Base-by-base conservation (phyloP, 2,329 filamentous ascomycete species). In the Drechslerella coelobrocha region DNA sequence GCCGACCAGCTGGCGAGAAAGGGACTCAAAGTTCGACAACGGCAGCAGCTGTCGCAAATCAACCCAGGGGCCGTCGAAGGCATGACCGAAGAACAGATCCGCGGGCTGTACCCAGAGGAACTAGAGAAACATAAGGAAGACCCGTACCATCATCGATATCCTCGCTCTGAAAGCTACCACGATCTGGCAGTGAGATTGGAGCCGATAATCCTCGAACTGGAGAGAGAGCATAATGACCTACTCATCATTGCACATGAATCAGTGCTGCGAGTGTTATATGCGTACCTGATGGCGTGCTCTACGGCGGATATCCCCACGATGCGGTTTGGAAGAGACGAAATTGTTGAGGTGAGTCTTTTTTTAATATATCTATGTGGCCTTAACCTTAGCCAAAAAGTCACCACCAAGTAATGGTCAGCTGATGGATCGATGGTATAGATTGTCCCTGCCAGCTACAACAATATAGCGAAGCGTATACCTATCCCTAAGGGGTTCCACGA, bases 171-270 rank as follows among this genome's bases (percentile, higher is more conserved):
- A 90, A 97, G 93, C 7, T 99, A 99, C 79, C 94, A 99, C 78
- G 94, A 99, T 77, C 87, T 99, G 45, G 94, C 94, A n/a, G 94
- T 99, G 68, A 90, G 94, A 21, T 86, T 99, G 50, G 94, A 99
- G 78, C 95, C 94, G 41, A 96, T 99, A 76, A 99, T 99, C 77
- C 85, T 99, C 27, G 94, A 99, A 78, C 85, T 99, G 12, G 94
- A 99, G 81, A 88, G 94, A 45, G 94, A 99, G 81, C 91, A 97
- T 76, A 96, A 95, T 74, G 94, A 99, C 78, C 84, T 99, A n/a
- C 85, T 99, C 57, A 97, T 99, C 77, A 97, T 99, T 75, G 94
- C 94, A 0, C 94, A 99, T 79, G 94, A 99, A 79, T 96, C 91
- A 55, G 94, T 99, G n/a, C 84, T 99, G 50, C 90, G 94, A 45